Evolutionary conservation across 257 asterid species (phyloP), one percentile per base, ranked within the genome.

Genomic region (Anisodus acutangulus): DNA sequence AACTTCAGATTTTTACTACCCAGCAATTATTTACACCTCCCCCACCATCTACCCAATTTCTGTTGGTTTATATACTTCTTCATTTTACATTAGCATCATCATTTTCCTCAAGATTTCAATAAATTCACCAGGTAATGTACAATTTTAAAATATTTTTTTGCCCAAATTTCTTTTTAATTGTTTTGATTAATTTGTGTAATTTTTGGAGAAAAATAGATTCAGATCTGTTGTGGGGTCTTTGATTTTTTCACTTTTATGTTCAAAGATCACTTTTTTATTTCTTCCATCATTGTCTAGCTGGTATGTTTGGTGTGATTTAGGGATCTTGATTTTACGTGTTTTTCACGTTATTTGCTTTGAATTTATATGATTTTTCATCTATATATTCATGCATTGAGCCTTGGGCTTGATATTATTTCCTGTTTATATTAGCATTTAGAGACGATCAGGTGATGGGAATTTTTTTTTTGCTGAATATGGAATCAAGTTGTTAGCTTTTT

Each of bases 191-290:
- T 31, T 31, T 31, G 35, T 31, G 35, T 31, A 31, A 31, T 10
- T 37, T 12, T 41, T 9, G 67, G 4, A 9, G 12, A 58, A 39
- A 22, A 41, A 62, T 76, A 68, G 85, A 83, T 85, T 83, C 85
- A 84, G 88, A 88, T 88, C 88, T 83, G 76, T 60, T 62, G 74
- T 60, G 41, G 85, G 83, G 83, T 31, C 60, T 79, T 13, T 26
- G 35, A 31, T 11, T 60, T 60, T 49, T 35, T 60, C 74, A 82
- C 83, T n/a, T 54, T 51, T 53, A 11, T n/a, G 62, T 74, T 74
- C 22, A 74, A 74, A 74, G 64, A 31, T 43, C 63, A 19, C 45
- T n/a, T 63, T 37, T 62, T 59, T 57, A 15, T 57, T 26, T 62
- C 68, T 62, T 6, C 39, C 68, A 19, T 80, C 70, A 64, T 17